Conservation (phyloP, 768 basidiomycete genomes). For the Pulveroboletus sp. region DNA sequence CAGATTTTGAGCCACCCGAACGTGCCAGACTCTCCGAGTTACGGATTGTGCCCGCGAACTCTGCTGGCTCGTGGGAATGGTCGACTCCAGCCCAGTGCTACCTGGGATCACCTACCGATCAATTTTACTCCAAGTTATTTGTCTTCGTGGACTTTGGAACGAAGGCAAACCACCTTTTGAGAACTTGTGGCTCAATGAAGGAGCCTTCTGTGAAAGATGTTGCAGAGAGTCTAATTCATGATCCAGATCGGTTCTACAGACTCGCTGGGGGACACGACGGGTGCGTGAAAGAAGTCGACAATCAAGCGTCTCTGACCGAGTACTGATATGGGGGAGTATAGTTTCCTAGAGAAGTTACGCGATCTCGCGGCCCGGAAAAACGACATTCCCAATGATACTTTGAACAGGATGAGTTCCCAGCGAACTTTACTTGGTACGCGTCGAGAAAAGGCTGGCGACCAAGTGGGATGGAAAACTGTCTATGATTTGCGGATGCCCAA, state of each 20-base stretch:
- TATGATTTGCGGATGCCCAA: not conserved
- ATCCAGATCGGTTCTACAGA: conserved; percentile 64
- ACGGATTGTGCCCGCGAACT: not conserved
- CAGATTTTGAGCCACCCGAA: too few relatives aligned
- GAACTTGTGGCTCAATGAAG: conserved; percentile 74
- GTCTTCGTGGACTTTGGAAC: conserved; percentile 80
- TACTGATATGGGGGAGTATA: not conserved
- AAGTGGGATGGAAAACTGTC: not conserved
- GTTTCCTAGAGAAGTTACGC: not conserved
- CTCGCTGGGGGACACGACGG: conserved; percentile 58
- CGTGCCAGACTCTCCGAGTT: not conserved
- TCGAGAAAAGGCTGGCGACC: not conserved
- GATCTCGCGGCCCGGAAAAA: not conserved
- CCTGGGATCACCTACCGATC: conserved; percentile 19
- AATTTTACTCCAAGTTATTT: conserved; percentile 72
- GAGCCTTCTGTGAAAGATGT: conserved; percentile 81
- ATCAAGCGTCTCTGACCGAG: not conserved
- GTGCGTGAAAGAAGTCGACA: conserved; percentile 36
- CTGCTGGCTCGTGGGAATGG: not conserved
- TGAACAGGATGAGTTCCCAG: not conserved
- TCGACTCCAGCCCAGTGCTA: not conserved
- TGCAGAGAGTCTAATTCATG: conserved; percentile 54
- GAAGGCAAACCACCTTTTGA: conserved; percentile 73
- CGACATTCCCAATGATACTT: not conserved
- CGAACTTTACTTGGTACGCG: not conserved